Conservation (phyloP, 352 stramenopile genomes). For the Phytophthora sp. region DNA sequence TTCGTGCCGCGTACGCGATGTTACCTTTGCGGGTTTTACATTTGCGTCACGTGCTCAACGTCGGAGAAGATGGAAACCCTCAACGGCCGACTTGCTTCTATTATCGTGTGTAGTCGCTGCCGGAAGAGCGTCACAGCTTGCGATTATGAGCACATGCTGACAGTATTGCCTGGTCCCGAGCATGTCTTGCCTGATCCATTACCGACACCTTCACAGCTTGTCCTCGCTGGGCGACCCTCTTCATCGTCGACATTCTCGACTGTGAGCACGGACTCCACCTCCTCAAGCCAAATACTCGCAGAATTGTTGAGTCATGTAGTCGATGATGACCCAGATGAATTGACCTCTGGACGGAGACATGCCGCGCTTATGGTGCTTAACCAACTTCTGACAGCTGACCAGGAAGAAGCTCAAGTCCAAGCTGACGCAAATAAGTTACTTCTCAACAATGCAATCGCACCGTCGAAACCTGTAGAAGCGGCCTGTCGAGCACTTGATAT, state of each 20-base stretch:
- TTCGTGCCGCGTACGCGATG: constrained; percentile 20
- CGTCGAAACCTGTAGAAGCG: background rate
- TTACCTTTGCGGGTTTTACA: constrained; percentile 33
- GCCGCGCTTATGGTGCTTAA: constrained; percentile 29
- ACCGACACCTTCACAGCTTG: background rate
- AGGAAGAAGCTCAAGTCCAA: constrained; percentile 16
- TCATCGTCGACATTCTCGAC: constrained; percentile 5
- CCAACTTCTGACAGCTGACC: constrained; percentile 20
- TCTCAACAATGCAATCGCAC: background rate
- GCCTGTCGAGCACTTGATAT: constrained; percentile 26
- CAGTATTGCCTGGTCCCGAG: constrained; percentile 9
- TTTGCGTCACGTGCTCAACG: constrained; percentile 25
- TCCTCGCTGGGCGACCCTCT: background rate
- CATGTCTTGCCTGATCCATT: constrained; percentile 7
- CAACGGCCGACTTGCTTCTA: constrained; percentile 28
- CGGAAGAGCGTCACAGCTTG: constrained; percentile 20
- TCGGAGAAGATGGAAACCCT: constrained; percentile 30
- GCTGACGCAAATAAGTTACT: constrained; percentile 15
- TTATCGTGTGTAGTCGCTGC: constrained; percentile 29
- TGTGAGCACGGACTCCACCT: background rate
- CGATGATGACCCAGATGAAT: background rate
- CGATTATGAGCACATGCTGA: constrained; percentile 28
- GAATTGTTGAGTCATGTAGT: constrained; percentile 23
- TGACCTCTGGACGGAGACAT: constrained; percentile 5
- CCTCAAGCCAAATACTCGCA: constrained; percentile 22